Percentiles rank a stretch among this genome's conserved stretches.
These are phyloP conservation scores for Cordyceps farinosa DNA, from an alignment of 2,329 filamentous ascomycete genomes.

Conservation along the genomic window DNA sequence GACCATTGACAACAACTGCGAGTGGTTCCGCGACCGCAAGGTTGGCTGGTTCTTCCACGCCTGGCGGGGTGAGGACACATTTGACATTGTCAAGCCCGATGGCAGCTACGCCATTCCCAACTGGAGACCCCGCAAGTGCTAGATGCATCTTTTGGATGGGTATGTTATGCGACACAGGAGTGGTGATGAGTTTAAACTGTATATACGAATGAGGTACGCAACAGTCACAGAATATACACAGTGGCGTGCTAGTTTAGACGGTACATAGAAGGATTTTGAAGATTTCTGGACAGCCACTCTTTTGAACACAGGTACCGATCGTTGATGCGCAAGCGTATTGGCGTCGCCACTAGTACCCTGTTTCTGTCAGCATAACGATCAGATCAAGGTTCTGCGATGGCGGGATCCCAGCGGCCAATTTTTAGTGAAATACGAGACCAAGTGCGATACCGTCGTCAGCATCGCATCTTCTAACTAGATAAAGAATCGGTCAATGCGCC, in stretches of 20 bases:
- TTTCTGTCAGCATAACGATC: not conserved
- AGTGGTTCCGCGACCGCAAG: slow-evolving; percentile 20
- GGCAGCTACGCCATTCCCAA: slow-evolving; percentile 23
- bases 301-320: too few relatives aligned
- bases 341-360: too few relatives aligned
- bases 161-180: too few relatives aligned
- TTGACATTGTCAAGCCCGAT: slow-evolving; percentile 21
- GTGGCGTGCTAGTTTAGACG: slow-evolving; percentile 36
- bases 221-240: slow-evolving; percentile 21
- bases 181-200: not conserved
- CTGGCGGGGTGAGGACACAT: slow-evolving; percentile 22
- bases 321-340: too few relatives aligned
- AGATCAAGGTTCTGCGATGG: not conserved
- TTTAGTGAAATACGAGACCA: not conserved
- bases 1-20: slow-evolving; percentile 22
- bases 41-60: slow-evolving; percentile 24
- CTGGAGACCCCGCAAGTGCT: slow-evolving; percentile 22
- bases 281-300: too few relatives aligned
- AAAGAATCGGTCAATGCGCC: not conserved
- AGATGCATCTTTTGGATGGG: not conserved
- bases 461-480: not conserved
- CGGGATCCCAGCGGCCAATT: not conserved
- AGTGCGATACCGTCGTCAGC: not conserved
- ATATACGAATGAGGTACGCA: not conserved
- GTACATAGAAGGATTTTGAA: not conserved